These are phyloP conservation scores for Lactarius hatsudake DNA, from an alignment of 768 basidiomycete genomes.

Conservation along the genomic window DNA sequence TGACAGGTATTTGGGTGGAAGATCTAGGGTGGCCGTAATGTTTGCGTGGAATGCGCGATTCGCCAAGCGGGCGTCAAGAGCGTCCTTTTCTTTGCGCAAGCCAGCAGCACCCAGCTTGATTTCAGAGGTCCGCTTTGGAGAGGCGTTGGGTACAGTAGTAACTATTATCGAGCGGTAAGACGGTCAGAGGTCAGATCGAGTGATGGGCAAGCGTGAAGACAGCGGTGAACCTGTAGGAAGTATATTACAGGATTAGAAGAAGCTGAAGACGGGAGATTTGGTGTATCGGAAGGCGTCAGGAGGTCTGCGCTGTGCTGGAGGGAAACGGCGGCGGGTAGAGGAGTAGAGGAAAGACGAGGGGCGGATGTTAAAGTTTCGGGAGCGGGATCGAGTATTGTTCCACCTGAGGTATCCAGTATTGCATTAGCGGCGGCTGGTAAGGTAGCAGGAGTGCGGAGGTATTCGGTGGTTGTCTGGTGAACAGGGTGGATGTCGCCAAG, in stretches of 20 bases:
- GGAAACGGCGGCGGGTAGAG: too few relatives aligned
- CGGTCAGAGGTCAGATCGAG: background rate
- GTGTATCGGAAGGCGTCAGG: accelerated
- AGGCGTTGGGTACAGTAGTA: too few relatives aligned
- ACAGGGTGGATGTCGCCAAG: too few relatives aligned
- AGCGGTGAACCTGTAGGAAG: background rate
- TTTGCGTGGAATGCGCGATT: too few relatives aligned
- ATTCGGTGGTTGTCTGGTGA: too few relatives aligned
- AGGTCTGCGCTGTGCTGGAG: background rate
- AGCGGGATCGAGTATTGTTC: background rate
- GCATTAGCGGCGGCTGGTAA: background rate
- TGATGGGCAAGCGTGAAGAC: background rate
- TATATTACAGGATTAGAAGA: background rate
- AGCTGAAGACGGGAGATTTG: background rate
- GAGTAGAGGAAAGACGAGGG: background rate
- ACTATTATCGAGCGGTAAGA: too few relatives aligned
- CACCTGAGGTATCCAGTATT: background rate
- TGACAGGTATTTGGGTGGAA: too few relatives aligned
- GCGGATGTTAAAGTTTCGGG: background rate
- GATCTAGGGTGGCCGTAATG: too few relatives aligned
- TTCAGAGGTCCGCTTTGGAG: too few relatives aligned
- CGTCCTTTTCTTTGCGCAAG: too few relatives aligned
- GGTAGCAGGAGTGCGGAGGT: background rate
- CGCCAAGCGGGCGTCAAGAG: too few relatives aligned
- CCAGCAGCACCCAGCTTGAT: too few relatives aligned